These are phyloP conservation scores for Penicillium pancosmium DNA, from an alignment of 495 filamentous ascomycete genomes.

Conservation along the genomic window DNA sequence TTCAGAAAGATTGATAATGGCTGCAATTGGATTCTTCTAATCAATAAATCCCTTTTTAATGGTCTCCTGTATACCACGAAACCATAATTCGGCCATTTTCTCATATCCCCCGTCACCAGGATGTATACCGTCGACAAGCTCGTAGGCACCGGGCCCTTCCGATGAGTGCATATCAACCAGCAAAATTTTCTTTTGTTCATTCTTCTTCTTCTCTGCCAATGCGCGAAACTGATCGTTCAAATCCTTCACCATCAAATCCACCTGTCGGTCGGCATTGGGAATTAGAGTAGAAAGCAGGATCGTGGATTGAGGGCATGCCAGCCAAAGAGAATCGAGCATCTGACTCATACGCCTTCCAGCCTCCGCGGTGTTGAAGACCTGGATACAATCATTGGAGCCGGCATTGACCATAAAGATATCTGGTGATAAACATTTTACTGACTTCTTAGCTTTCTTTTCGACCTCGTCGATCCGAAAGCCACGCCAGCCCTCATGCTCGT, in stretches of 20 bases:
- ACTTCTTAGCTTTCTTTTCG: constrained; percentile 28
- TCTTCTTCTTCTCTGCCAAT: not conserved
- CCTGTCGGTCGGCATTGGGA: constrained; percentile 33
- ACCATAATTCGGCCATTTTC: constrained; percentile 32
- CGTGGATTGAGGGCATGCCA: constrained; percentile 34
- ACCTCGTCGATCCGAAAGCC: constrained; percentile 35
- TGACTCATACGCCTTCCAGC: constrained; percentile 29
- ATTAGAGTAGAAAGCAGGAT: constrained; percentile 35
- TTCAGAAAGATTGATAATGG: not conserved
- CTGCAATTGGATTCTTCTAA: not conserved
- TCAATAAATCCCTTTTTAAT: not conserved
- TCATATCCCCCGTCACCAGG: constrained; percentile 36
- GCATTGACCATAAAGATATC: constrained; percentile 40
- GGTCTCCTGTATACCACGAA: constrained; percentile 7
- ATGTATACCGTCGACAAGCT: constrained; percentile 39
- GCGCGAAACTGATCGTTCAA: constrained; percentile 37
- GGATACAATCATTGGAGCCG: constrained; percentile 42
- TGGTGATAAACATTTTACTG: constrained; percentile 30
- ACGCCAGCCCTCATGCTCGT: constrained; percentile 37
- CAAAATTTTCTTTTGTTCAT: constrained; percentile 24
- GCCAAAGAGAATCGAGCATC: constrained; percentile 30
- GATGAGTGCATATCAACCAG: constrained; percentile 36
- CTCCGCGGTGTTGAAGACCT: constrained; percentile 34
- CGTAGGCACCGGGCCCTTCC: constrained; percentile 31
- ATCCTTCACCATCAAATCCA: constrained; percentile 32